Percentiles rank a stretch among this genome's conserved stretches.
phyloP scores from a whole-genome alignment of 225 moss, liverwort and hornwort genomes.

The Ulota crispa region DNA sequence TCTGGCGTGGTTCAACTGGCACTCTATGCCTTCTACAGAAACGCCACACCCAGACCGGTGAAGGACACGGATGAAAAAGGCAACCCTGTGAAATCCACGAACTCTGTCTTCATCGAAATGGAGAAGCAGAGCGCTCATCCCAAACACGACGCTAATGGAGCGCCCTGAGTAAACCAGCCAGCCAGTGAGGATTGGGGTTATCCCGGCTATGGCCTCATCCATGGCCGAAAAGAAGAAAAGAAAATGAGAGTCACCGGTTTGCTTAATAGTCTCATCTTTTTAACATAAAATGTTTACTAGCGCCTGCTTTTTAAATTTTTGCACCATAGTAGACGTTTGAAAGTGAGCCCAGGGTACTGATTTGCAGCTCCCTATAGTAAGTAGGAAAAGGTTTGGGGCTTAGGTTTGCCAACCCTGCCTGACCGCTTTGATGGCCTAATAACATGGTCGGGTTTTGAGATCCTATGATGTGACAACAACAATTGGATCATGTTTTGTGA shows the following conservation, averaged over 20 bases:
- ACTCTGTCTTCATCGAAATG: slow-evolving; percentile 48
- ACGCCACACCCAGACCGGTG: slow-evolving; percentile 37
- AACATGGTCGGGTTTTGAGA: slow-evolving; percentile 1
- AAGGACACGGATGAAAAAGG: slow-evolving; percentile 31
- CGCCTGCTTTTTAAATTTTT: not conserved
- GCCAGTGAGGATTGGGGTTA: not conserved
- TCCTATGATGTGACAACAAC: not conserved
- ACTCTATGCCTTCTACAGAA: slow-evolving; percentile 53
- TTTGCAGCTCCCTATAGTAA: not conserved
- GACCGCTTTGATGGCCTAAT: not conserved
- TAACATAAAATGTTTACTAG: not conserved
- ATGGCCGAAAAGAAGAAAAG: not conserved
- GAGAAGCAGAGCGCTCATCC: slow-evolving; percentile 29
- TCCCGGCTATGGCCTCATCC: not conserved
- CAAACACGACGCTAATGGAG: slow-evolving; percentile 16
- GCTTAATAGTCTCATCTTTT: not conserved
- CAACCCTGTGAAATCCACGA: slow-evolving; percentile 19
- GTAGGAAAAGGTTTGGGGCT: not conserved
- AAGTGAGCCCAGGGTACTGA: not conserved
- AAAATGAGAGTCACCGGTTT: slow-evolving; percentile 1
- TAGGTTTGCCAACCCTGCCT: not conserved
- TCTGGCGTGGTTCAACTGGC: slow-evolving; percentile 53
- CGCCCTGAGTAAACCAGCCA: not conserved
- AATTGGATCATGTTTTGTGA: slow-evolving; percentile 6
- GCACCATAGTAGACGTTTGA: not conserved